These are phyloP conservation scores for Mycena capillaripes DNA, from an alignment of 768 basidiomycete genomes.

Conservation along the genomic window DNA sequence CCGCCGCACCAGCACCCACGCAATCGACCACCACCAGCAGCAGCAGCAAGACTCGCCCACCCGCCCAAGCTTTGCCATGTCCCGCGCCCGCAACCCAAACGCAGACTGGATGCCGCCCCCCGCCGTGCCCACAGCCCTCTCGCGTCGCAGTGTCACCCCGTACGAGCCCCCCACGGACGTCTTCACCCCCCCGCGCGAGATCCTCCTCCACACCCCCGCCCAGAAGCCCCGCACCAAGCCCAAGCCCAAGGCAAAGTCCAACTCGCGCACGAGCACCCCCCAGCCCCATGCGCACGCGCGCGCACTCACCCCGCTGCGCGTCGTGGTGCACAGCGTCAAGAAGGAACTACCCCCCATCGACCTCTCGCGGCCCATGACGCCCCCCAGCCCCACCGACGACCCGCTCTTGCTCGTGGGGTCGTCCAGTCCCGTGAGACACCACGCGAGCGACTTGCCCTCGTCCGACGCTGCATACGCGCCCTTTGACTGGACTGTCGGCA, in stretches of 20 bases:
- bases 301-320: conserved; percentile 29
- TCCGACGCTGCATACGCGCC: background rate
- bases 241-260: background rate
- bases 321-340: conserved; percentile 58
- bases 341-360: conserved; percentile 76
- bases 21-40: background rate
- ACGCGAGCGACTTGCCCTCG: background rate
- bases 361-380: conserved; percentile 69
- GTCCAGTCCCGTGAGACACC: conserved; percentile 41
- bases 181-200: conserved; percentile 80
- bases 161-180: conserved; percentile 78
- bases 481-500: conserved; percentile 25
- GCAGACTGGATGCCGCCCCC: conserved; percentile 63
- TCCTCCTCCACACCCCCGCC: conserved; percentile 52
- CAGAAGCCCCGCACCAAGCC: background rate
- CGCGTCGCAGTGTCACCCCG: conserved; percentile 61
- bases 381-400: conserved; percentile 83
- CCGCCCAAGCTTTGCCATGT: conserved; percentile 41
- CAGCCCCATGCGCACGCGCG: no score
- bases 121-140: conserved; percentile 5
- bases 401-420: conserved; percentile 71
- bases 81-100: conserved; percentile 53
- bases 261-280: conserved; percentile 24
- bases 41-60: conserved; percentile 30
- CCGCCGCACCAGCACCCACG: conserved; percentile 18